Evolutionary conservation across 768 basidiomycete genomes (phyloP), one percentile per base, ranked within the genome.

Genomic region (Phlebiopsis flavidoalba): DNA sequence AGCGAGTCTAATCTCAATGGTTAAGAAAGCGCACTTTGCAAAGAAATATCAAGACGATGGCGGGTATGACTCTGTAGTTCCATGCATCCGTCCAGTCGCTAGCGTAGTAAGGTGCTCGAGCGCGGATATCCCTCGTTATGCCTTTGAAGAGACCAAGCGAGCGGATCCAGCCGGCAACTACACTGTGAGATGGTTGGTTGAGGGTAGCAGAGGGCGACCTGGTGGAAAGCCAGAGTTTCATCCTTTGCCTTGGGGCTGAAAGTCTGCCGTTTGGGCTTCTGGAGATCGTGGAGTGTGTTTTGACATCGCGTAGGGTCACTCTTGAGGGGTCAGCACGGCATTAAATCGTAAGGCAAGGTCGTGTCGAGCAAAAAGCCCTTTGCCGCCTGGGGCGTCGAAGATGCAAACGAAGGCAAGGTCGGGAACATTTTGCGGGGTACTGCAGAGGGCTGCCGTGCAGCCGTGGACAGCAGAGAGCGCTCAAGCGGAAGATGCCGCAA

Each of bases 71-170:
- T 53, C 95, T 80, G 72, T 96, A 96, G 69, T 92, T 92, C 86
- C 89, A 93, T 6, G 90, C 93, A 71, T 95, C 92, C 10, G 77
- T 84, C 95, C 95, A 98, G 74, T 97, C 93, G 58, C 84, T 87
- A 36, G 78, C 60, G 71, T 96, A 98, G 79, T 84, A 95, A 0
- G 93, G 93, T 1, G 78, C 75, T 46, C 95, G 81, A 1, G 88
- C 79, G 50, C 75, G 77, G 14, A 96, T 77, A 72, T 97, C 95
- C 40, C 77, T 74, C 17, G 79, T 60, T 66, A 95, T 91, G 7
- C 94, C 94, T 4, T 76, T 68, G 33, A 31, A 31, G 15, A 53
- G 31, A n/a, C 33, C 21, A 21, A 36, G 14, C 5, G 33, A 36
- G 14, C 33, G 33, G 14, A 36, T 7, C 11, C 52, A 53, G 8